phyloP scores from a whole-genome alignment of 176 grass and related monocot genomes.

The Lolium multiflorum region DNA sequence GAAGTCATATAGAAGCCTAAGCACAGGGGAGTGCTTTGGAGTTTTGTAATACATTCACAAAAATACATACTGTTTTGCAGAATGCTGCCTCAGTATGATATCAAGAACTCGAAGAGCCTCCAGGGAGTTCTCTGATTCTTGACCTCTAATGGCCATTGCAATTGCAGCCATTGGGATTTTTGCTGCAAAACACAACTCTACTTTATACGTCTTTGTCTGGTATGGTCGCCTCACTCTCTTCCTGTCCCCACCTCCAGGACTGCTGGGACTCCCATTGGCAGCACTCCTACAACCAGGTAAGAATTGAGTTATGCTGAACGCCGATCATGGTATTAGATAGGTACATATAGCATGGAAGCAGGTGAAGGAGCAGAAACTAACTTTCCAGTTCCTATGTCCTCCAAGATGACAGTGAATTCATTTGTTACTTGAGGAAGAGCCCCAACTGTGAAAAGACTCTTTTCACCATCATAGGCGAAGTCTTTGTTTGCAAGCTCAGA shows the following conservation, averaged over 20 bases:
- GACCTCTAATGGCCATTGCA: conserved; percentile 54
- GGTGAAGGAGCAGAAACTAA: conserved; percentile 46
- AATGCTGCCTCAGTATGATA: conserved; percentile 73
- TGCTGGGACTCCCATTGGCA: conserved; percentile 60
- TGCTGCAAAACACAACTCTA: conserved; percentile 53
- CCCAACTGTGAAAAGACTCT: conserved; percentile 65
- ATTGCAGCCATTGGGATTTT: conserved; percentile 67
- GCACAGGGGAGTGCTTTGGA: neutral
- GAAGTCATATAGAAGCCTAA: neutral
- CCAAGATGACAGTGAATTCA: conserved; percentile 64
- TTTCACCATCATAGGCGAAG: conserved; percentile 79
- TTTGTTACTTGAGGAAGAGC: conserved; percentile 68
- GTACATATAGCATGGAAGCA: neutral
- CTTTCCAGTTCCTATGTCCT: conserved; percentile 53
- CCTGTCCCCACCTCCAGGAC: conserved; percentile 59
- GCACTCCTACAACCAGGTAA: conserved; percentile 41
- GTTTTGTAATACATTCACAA: neutral
- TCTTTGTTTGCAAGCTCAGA: conserved; percentile 65
- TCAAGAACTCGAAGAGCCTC: conserved; percentile 70
- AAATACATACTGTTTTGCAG: conserved; percentile 56
- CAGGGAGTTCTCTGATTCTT: conserved; percentile 63
- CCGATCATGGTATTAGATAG: neutral
- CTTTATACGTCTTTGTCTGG: conserved; percentile 64
- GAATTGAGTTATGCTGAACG: neutral
- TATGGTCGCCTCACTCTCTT: conserved; percentile 52